Percentiles rank a stretch among this genome's conserved stretches.
Evolutionary conservation across 2,329 filamentous ascomycete species (phyloP).

Genomic region (Colletotrichum aenigma): DNA sequence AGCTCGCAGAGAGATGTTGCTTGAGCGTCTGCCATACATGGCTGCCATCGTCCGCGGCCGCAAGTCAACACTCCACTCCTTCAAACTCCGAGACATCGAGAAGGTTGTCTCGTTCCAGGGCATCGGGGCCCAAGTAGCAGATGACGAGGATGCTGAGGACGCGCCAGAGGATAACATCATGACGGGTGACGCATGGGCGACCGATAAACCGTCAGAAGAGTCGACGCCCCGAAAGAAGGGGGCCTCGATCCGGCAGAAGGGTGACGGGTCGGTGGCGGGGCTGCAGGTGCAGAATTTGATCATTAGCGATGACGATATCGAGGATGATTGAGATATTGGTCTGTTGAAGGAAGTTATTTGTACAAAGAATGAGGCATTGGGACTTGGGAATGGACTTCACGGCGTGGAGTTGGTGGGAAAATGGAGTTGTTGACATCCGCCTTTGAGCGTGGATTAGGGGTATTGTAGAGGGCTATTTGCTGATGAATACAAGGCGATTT

Average conservation of each 20-base stretch:
- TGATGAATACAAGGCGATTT: not conserved
- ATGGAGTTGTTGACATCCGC: not conserved
- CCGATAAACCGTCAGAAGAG: constrained; percentile 64
- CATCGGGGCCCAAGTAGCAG: constrained; percentile 51
- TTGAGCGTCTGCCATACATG: constrained; percentile 89
- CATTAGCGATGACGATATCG: constrained; percentile 84
- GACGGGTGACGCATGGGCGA: constrained; percentile 61
- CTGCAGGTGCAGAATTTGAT: constrained; percentile 69
- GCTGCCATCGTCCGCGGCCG: constrained; percentile 62
- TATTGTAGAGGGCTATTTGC: not conserved
- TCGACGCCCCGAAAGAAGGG: constrained; percentile 52
- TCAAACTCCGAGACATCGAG: constrained; percentile 63
- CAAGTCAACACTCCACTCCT: constrained; percentile 35
- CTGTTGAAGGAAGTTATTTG: not conserved
- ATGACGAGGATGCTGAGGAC: constrained; percentile 51
- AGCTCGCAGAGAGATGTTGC: constrained; percentile 74
- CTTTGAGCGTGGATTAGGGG: not conserved
- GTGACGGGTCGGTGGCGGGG: constrained; percentile 38
- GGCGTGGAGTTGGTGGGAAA: not conserved
- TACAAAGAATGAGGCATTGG: not conserved
- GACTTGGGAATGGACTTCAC: not conserved
- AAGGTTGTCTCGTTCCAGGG: constrained; percentile 72
- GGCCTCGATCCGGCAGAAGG: constrained; percentile 38
- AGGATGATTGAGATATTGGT: constrained; percentile 60
- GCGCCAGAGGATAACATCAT: constrained; percentile 36